Percentiles rank a stretch among this genome's conserved stretches.
phyloP scores from a whole-genome alignment of 805 yeast genomes.

The Wickerhamiella vanderwaltii region DNA sequence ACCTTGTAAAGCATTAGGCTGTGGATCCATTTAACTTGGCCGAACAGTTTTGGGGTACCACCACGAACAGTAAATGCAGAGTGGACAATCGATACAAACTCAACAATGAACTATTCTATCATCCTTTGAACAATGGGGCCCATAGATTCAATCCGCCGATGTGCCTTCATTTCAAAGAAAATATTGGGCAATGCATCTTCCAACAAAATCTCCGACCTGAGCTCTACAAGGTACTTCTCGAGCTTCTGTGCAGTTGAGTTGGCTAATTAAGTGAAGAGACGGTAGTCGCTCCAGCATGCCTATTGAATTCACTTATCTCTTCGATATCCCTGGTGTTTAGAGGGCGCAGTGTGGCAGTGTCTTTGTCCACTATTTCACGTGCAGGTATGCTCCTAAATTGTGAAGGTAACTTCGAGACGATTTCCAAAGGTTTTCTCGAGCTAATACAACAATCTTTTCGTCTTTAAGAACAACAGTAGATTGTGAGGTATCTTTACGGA shows the following conservation, averaged over 20 bases:
- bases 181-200: slow-evolving; percentile 47
- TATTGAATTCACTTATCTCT: slow-evolving; percentile 49
- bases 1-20: slow-evolving; percentile 66
- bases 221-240: slow-evolving; percentile 44
- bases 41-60: slow-evolving; percentile 60
- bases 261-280: slow-evolving; percentile 61
- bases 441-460: slow-evolving; percentile 28
- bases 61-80: slow-evolving; percentile 73
- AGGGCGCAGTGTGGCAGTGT: slow-evolving; percentile 31
- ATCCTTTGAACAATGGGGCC: slow-evolving; percentile 58
- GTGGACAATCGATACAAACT: slow-evolving; percentile 73
- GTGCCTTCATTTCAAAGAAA: slow-evolving; percentile 52
- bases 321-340: slow-evolving; percentile 45
- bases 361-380: slow-evolving; percentile 40
- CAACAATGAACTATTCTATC: slow-evolving; percentile 71
- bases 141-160: slow-evolving; percentile 41
- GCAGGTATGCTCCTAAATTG: slow-evolving; percentile 40
- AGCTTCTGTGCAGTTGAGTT: slow-evolving; percentile 43
- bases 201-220: slow-evolving; percentile 42
- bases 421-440: slow-evolving; percentile 66
- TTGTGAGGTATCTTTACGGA: slow-evolving; percentile 35
- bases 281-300: slow-evolving; percentile 49
- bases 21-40: slow-evolving; percentile 61
- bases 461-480: slow-evolving; percentile 12
- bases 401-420: slow-evolving; percentile 64